A percentile compares a stretch with the other conserved stretches of the same genome.
These are phyloP conservation scores for Pelagomonas calceolata DNA, from an alignment of 108 stramenopile genomes.

Conservation along the genomic window DNA sequence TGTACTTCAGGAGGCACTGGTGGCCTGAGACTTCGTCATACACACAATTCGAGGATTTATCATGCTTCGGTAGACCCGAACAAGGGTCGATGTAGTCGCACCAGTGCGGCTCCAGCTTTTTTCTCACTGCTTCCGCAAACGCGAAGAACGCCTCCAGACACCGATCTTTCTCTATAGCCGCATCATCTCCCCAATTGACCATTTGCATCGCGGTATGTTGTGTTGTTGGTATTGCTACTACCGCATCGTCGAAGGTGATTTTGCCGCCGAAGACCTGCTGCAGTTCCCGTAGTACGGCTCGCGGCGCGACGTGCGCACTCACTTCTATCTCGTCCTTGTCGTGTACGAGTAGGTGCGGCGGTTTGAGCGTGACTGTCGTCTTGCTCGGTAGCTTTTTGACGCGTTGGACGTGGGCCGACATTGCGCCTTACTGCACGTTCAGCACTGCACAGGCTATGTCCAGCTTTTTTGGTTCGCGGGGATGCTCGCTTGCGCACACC, in stretches of 20 bases:
- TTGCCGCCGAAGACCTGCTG: slow-evolving; percentile 14
- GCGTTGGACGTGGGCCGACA: too few relatives aligned
- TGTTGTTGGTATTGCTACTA: not conserved
- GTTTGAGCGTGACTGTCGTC: too few relatives aligned
- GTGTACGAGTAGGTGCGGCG: too few relatives aligned
- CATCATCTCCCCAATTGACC: slow-evolving; percentile 18
- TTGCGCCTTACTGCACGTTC: too few relatives aligned
- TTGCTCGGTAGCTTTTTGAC: too few relatives aligned
- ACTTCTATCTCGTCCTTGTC: slow-evolving; percentile 4
- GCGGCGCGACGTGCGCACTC: slow-evolving; percentile 25
- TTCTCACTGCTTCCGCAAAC: not conserved
- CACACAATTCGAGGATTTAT: slow-evolving; percentile 53
- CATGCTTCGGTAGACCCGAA: slow-evolving; percentile 83
- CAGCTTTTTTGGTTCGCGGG: too few relatives aligned
- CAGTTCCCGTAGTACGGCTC: slow-evolving; percentile 20
- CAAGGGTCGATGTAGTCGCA: slow-evolving; percentile 94
- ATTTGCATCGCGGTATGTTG: not conserved
- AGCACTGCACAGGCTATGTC: too few relatives aligned
- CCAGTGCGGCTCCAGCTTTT: slow-evolving; percentile 12
- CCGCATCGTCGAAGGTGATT: not conserved
- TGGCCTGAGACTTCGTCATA: slow-evolving; percentile 88
- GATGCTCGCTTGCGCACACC: too few relatives aligned
- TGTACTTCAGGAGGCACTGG: slow-evolving; percentile 74
- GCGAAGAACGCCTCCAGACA: slow-evolving; percentile 17
- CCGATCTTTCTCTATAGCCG: slow-evolving; percentile 34